Conservation (phyloP, 805 yeast species). For the Pichia pseudocactophila region DNA sequence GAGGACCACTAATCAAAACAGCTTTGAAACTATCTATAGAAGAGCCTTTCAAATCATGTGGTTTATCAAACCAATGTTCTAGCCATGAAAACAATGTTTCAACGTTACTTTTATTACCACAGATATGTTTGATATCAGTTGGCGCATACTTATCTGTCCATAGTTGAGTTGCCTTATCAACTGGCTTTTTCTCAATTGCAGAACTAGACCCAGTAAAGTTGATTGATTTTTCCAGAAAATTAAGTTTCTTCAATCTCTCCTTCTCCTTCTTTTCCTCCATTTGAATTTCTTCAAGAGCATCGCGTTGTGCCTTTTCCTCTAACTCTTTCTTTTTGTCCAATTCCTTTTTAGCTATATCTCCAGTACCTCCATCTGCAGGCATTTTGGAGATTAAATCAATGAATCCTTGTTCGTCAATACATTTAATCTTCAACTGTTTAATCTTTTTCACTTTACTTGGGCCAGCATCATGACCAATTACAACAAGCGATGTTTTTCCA, state of each 20-base stretch:
- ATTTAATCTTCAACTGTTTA: conserved; percentile 61
- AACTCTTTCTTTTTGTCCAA: conserved; percentile 61
- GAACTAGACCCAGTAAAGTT: not conserved
- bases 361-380: conserved; percentile 90
- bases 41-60: conserved; percentile 42
- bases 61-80: conserved; percentile 56
- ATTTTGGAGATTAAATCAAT: conserved; percentile 59
- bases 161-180: conserved; percentile 32
- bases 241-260: conserved; percentile 19
- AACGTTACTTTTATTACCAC: conserved; percentile 83
- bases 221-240: not conserved
- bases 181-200: conserved; percentile 23
- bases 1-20: conserved; percentile 79
- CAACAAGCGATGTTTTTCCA: conserved; percentile 79
- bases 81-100: conserved; percentile 67
- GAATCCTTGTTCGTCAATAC: conserved; percentile 83
- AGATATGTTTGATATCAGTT: conserved; percentile 57
- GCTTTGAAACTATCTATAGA: conserved; percentile 71
- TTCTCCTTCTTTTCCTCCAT: conserved; percentile 17
- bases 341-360: conserved; percentile 70
- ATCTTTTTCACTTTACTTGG: conserved; percentile 87
- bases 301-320: conserved; percentile 43
- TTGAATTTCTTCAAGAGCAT: conserved; percentile 31
- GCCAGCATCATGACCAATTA: conserved; percentile 93
- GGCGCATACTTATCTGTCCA: conserved; percentile 98